Evolutionary conservation across 1,139 yeast species (phyloP), one percentile per base, ranked within the genome.

Genomic region (Sugiyamaella pinicola): DNA sequence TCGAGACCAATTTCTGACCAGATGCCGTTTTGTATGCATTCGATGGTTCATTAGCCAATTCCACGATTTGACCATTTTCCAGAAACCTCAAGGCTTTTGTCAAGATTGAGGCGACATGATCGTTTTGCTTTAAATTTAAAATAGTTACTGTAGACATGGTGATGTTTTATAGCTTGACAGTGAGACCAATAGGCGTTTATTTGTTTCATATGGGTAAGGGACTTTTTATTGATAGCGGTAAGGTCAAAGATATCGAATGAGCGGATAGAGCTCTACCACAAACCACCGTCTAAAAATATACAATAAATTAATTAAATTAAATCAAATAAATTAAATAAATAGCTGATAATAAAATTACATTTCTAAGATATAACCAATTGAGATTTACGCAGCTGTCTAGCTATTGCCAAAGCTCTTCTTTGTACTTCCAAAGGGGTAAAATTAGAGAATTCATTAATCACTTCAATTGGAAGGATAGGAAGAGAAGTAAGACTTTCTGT

Each of bases 1-100:
- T 59, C 3, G 68, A 58, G 15, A 64, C 52, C 51, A 64, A 52
- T 53, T 64, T 63, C 52, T 64, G 66, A 40, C 60, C 57, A 4
- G 62, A 48, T 6, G 49, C 49, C 10, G 42, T 8, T 24, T 33
- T 35, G 22, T 33, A 22, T 21, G 26, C 29, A 19, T 43, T 38
- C 7, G 33, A 18, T 18, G 26, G 42, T n/a, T 24, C 15, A 18
- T 46, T 46, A 3, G 44, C 4, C 24, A 46, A 34, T 22, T 35
- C 28, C 10, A 46, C 49, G 5, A 19, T 40, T 12, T 19, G 10
- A 12, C 15, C 43, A 3, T 37, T 33, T 10, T 34, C 22, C 1
- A 46, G 26, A 31, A 4, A 17, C 19, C 18, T 26, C n/a, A 46
- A 13, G 5, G 17, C 49, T 18, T 31, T 46, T 18, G 26, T 2